phyloP scores from a whole-genome alignment of 768 basidiomycete species.

The Mycena galopus region DNA sequence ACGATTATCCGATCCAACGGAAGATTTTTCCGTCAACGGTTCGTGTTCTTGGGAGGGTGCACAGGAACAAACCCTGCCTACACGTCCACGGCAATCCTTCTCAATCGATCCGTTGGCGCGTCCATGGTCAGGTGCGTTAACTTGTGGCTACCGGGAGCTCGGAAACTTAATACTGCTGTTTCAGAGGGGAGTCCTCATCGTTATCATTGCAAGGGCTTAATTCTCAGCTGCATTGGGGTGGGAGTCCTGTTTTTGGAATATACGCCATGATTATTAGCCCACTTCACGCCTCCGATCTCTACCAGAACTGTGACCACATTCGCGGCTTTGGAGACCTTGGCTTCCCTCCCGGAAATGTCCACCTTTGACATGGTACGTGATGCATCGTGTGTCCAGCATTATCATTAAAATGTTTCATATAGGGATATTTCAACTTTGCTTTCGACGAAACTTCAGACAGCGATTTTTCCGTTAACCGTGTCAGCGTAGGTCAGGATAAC shows the following conservation, averaged over 20 bases:
- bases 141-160: neutral
- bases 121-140: neutral
- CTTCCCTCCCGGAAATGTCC: neutral
- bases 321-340: neutral
- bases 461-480: neutral
- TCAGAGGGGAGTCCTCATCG: neutral
- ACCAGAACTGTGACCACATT: neutral
- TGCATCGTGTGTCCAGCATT: neutral
- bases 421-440: neutral
- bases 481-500: neutral
- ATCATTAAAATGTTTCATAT: neutral
- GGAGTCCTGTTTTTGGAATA: neutral
- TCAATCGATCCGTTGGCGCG: neutral
- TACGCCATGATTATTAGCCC: neutral
- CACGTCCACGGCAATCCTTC: neutral
- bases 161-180: neutral
- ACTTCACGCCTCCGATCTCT: neutral
- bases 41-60: neutral
- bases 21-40: neutral
- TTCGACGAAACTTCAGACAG: neutral
- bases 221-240: neutral
- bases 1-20: neutral
- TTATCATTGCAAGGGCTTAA: neutral
- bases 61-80: neutral
- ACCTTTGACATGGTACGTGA: neutral